Evolutionary conservation across 164 flowering plant genomes (phyloP).

Genomic region (Vitis rupestris): DNA sequence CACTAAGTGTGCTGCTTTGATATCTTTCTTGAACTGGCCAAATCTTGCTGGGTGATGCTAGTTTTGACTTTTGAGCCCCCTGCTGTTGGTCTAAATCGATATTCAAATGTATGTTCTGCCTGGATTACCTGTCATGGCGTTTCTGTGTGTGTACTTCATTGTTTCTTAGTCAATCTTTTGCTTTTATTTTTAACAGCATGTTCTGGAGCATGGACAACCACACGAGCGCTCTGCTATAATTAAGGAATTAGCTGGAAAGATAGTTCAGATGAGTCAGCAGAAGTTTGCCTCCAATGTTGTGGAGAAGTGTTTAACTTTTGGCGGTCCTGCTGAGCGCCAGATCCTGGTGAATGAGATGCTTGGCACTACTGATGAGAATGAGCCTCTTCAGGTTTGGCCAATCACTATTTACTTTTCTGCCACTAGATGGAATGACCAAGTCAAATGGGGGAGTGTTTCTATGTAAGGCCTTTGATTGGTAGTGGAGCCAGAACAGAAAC

Average conservation of each 20-base stretch:
- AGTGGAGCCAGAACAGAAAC: neutral
- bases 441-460: neutral
- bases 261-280: conserved; percentile 97
- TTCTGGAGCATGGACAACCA: conserved; percentile 92
- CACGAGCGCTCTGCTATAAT: conserved; percentile 84
- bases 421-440: neutral
- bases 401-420: no score
- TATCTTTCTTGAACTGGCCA: no score
- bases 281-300: conserved; percentile 99
- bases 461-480: neutral
- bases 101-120: neutral
- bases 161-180: neutral
- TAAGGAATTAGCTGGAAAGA: conserved; percentile 82
- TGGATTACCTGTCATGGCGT: no score
- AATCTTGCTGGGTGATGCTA: neutral
- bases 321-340: conserved; percentile 74
- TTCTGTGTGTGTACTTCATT: no score
- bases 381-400: conserved; percentile 84
- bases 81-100: neutral
- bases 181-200: conserved; percentile 64
- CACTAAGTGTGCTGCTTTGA: no score
- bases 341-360: conserved; percentile 93
- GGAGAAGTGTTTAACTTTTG: conserved; percentile 90
- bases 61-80: neutral
- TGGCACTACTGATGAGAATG: conserved; percentile 93